Evolutionary conservation across 345 rosid species (phyloP).

Genomic region (Acer saccharum): DNA sequence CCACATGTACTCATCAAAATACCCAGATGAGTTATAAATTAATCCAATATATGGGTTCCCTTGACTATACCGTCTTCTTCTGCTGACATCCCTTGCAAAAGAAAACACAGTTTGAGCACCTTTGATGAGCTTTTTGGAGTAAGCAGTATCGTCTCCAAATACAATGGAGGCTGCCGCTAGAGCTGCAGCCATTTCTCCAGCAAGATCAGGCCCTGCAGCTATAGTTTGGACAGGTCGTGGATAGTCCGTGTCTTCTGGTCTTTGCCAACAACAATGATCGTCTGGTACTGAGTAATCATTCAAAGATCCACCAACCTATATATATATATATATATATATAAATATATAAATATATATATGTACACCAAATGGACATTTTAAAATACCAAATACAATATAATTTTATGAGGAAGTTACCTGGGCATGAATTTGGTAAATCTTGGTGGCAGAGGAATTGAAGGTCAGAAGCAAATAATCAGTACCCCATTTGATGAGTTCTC

Average conservation of each 20-base stretch:
- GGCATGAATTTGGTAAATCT: constrained; percentile 53
- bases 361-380: too few relatives aligned
- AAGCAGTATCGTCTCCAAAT: constrained; percentile 50
- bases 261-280: constrained; percentile 77
- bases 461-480: constrained; percentile 83
- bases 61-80: constrained; percentile 41
- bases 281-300: constrained; percentile 61
- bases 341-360: too few relatives aligned
- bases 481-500: constrained; percentile 81
- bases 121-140: constrained; percentile 53
- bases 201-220: constrained; percentile 62
- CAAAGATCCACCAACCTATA: constrained; percentile 67
- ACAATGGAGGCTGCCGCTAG: constrained; percentile 81
- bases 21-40: constrained; percentile 73
- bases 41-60: constrained; percentile 47
- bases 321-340: constrained; percentile 16
- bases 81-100: constrained; percentile 58
- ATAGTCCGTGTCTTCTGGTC: constrained; percentile 90
- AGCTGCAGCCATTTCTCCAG: constrained; percentile 77
- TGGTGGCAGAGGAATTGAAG: constrained; percentile 69
- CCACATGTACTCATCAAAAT: constrained; percentile 89
- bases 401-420: constrained; percentile 37
- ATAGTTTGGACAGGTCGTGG: constrained; percentile 41
- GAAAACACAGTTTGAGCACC: constrained; percentile 62
- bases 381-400: too few relatives aligned